Percentiles rank a stretch among this genome's conserved stretches.
Conservation (phyloP, 352 stramenopile species). For the Globisporangium canariense region DNA sequence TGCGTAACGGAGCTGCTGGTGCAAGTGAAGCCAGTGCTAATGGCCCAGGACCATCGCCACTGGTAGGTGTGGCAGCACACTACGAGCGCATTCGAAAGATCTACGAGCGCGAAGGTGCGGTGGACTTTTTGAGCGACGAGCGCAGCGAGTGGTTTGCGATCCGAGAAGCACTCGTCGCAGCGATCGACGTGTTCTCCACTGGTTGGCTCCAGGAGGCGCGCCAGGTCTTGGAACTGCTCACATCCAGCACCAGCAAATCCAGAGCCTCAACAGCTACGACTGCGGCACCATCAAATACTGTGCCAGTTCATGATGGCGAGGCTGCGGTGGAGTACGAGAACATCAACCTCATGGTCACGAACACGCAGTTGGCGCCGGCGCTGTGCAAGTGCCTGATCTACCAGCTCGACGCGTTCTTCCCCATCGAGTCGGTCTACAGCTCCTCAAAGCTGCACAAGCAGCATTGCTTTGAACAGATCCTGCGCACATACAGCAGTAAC, state of each 20-base stretch:
- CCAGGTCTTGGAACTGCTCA: slow-evolving; percentile 56
- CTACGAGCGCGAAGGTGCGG: slow-evolving; percentile 57
- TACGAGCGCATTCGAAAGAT: slow-evolving; percentile 76
- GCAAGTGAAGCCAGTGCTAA: not conserved
- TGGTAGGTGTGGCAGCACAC: slow-evolving; percentile 18
- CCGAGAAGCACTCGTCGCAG: slow-evolving; percentile 53
- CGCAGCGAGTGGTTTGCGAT: slow-evolving; percentile 71
- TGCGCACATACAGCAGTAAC: slow-evolving; percentile 35
- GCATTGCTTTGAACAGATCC: slow-evolving; percentile 72
- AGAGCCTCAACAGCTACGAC: not conserved
- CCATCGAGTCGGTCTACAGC: slow-evolving; percentile 73
- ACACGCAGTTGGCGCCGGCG: slow-evolving; percentile 74
- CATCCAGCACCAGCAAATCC: slow-evolving; percentile 4
- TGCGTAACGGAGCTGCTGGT: not conserved
- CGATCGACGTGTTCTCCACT: slow-evolving; percentile 71
- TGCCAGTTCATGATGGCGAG: slow-evolving; percentile 4
- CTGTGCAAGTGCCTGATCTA: slow-evolving; percentile 87
- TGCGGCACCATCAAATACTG: not conserved
- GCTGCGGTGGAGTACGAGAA: slow-evolving; percentile 39
- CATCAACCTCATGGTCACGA: slow-evolving; percentile 80
- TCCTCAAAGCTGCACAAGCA: slow-evolving; percentile 79
- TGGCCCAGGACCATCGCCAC: not conserved
- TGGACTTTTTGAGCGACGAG: slow-evolving; percentile 67
- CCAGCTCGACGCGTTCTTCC: slow-evolving; percentile 68
- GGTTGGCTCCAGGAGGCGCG: slow-evolving; percentile 63